A percentile compares a stretch with the other conserved stretches of the same genome.
Evolutionary conservation across 1,139 yeast genomes (phyloP).

Genomic region (Lodderomyces oxycetoniae): DNA sequence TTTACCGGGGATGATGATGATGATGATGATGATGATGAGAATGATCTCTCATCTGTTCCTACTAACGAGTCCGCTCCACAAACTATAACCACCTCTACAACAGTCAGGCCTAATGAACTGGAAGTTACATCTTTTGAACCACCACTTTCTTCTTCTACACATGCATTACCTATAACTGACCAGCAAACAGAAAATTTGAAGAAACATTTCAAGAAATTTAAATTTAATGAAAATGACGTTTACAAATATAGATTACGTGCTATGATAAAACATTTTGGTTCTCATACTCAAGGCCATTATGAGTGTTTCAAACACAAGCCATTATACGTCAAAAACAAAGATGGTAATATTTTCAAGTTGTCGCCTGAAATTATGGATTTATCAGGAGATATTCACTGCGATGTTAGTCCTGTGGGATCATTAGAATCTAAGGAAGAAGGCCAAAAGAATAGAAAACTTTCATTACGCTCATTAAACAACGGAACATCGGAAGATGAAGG

Average conservation of each 20-base stretch:
- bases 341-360: constrained; percentile 44
- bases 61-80: constrained; percentile 13
- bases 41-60: constrained; percentile 13
- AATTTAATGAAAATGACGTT: constrained; percentile 41
- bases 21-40: constrained; percentile 12
- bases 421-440: neutral
- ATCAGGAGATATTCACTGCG: constrained; percentile 14
- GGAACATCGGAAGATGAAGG: constrained; percentile 20
- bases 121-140: too few species aligned
- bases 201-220: constrained; percentile 36
- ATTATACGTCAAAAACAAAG: constrained; percentile 46
- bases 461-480: constrained; percentile 5
- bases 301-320: constrained; percentile 77
- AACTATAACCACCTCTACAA: constrained; percentile 13
- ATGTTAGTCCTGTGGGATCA: constrained; percentile 7
- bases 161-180: constrained; percentile 33
- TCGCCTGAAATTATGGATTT: constrained; percentile 40
- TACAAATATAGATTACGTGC: constrained; percentile 63
- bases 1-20: constrained; percentile 17
- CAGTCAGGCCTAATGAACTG: constrained; percentile 9
- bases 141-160: neutral
- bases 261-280: constrained; percentile 78
- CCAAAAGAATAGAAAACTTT: constrained; percentile 5
- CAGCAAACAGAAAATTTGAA: constrained; percentile 38
- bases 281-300: constrained; percentile 87